Base-by-base conservation (phyloP, 352 stramenopile species). In the Peronospora farinosa region DNA sequence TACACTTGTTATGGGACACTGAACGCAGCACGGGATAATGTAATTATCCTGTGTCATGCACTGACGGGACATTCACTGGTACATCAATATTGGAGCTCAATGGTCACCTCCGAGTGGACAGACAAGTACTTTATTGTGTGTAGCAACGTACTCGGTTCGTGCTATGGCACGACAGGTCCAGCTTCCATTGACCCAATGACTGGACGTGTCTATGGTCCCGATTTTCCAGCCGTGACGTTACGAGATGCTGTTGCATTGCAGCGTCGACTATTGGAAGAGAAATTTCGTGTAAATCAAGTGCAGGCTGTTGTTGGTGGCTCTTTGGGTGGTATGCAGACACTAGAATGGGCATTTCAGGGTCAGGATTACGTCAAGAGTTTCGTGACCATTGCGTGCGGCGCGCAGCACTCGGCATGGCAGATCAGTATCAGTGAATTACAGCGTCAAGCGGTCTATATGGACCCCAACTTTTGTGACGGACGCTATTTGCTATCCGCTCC, bases 101-200 rank as follows among this genome's bases (percentile, higher is more conserved):
- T 98, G 59, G 74, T 98, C n/a, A 84, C 92, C 19, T 73, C 88
- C 11, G 93, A 97, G 64, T 97, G 97, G 83, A 98, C 92, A 6
- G 75, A 95, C 63, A 92, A 95, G 58, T 98, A 98, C 65, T 97
- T 97, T 52, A 68, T 98, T n/a, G 87, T 98, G 0, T 98, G 94
- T 63, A 86, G 73, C 41, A 98, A 98, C 69, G 88, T 98, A 28
- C 64, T 98, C 13, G 95, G 95, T 17, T 97, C 86, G 46, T 98
- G 92, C 63, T 98, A 98, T 71, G 96, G 95, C 7, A 94, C 78
- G 16, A 97, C 86, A 7, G 83, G 86, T 8, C 95, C 95, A 5
- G 62, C 67, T 15, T 94, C 79, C 0, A 71, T 88, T 10, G 78
- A 97, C 57, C 86, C 80, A 30, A 40, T 55, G n/a, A 95, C 70